phyloP scores from a whole-genome alignment of 2,329 filamentous ascomycete genomes.

The Remersonia thermophila region DNA sequence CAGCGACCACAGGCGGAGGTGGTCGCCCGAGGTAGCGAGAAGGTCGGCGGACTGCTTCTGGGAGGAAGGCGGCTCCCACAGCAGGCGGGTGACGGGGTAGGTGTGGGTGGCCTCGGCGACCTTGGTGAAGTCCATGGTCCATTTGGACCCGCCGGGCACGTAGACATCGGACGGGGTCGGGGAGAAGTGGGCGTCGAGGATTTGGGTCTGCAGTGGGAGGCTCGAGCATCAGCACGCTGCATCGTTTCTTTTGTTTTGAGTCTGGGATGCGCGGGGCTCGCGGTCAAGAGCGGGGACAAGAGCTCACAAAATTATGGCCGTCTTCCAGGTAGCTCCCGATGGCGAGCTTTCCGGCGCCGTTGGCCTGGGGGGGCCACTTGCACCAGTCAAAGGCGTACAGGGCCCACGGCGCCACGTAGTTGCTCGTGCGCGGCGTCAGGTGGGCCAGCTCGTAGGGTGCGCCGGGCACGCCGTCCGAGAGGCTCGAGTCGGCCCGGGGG shows the following conservation, averaged over 20 bases:
- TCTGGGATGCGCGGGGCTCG: too few species aligned
- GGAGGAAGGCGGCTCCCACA: constrained; percentile 92
- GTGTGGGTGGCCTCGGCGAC: constrained; percentile 95
- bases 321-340: constrained; percentile 95
- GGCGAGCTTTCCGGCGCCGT: constrained; percentile 81
- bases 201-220: constrained; percentile 64
- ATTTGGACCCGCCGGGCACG: constrained; percentile 56
- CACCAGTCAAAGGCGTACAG: constrained; percentile 98
- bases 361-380: constrained; percentile 79
- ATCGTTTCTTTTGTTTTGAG: too few species aligned
- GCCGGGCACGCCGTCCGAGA: constrained; percentile 59
- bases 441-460: constrained; percentile 53
- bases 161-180: constrained; percentile 59
- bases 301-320: constrained; percentile 88
- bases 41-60: constrained; percentile 94
- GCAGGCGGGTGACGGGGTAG: constrained; percentile 85
- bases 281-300: too few species aligned
- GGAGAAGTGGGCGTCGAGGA: constrained; percentile 73
- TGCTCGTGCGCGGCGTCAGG: constrained; percentile 63
- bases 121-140: constrained; percentile 79
- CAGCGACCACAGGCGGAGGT: constrained; percentile 85
- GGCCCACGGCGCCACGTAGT: constrained; percentile 87
- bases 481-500: constrained; percentile 68
- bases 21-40: constrained; percentile 87
- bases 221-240: neutral